Percentiles rank a stretch among this genome's conserved stretches.
phyloP scores from a whole-genome alignment of 2,329 filamentous ascomycete genomes.

The Fusarium phyllophilum region DNA sequence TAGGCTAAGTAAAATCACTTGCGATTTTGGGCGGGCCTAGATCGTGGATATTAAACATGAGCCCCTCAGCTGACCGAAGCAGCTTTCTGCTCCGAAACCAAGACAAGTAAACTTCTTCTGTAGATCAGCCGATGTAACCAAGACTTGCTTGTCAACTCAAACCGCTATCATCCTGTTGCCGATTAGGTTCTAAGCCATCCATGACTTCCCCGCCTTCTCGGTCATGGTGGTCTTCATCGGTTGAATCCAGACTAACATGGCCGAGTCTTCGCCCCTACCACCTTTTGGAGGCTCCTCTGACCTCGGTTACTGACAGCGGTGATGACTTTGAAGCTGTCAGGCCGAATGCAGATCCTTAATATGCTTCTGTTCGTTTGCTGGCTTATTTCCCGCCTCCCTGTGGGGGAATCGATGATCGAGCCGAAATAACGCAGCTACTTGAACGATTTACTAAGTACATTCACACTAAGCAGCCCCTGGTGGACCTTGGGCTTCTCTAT shows the following conservation, averaged over 20 bases:
- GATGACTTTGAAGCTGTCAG: neutral
- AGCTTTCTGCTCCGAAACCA: neutral
- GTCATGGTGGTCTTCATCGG: neutral
- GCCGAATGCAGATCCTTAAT: neutral
- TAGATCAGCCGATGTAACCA: neutral
- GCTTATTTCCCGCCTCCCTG: neutral
- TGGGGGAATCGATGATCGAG: neutral
- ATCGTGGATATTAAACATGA: neutral
- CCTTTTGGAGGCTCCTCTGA: neutral
- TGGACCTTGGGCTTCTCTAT: neutral
- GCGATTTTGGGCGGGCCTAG: neutral
- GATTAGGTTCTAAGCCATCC: neutral
- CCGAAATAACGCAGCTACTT: neutral
- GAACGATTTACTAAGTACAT: neutral
- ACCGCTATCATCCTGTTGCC: neutral
- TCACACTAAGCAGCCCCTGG: neutral
- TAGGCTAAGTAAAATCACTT: neutral
- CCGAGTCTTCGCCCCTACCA: neutral
- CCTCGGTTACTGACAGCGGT: neutral
- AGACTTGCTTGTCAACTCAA: neutral
- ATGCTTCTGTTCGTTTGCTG: neutral
- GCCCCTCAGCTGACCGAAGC: neutral
- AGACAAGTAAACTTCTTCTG: neutral
- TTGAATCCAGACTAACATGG: neutral
- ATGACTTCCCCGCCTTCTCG: neutral